Conservation (phyloP, 805 yeast genomes). For the Kluyveromyces siamensis region DNA sequence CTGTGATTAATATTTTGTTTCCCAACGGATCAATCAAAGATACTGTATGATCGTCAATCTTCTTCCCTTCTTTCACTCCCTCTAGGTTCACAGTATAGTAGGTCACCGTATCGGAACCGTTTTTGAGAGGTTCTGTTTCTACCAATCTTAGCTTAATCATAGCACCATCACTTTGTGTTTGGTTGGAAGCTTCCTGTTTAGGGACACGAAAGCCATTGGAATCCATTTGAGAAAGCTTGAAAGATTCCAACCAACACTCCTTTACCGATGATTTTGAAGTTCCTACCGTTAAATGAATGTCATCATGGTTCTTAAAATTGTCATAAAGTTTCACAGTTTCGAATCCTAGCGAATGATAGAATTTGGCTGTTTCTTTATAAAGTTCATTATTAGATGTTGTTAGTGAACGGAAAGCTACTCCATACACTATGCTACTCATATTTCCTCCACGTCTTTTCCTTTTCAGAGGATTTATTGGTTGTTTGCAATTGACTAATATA, state of each 20-base stretch:
- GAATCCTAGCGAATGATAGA: slow-evolving; percentile 56
- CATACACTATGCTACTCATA: slow-evolving; percentile 14
- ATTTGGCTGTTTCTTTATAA: slow-evolving; percentile 42
- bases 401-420: slow-evolving; percentile 52
- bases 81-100: slow-evolving; percentile 35
- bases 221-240: slow-evolving; percentile 52
- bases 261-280: slow-evolving; percentile 55
- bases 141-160: slow-evolving; percentile 40
- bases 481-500: not conserved
- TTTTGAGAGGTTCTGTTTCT: slow-evolving; percentile 23
- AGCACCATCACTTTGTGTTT: slow-evolving; percentile 37
- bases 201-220: slow-evolving; percentile 52
- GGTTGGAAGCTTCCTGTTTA: slow-evolving; percentile 34
- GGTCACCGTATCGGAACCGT: slow-evolving; percentile 18
- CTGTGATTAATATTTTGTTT: slow-evolving; percentile 31
- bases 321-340: slow-evolving; percentile 49
- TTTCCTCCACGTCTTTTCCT: not conserved
- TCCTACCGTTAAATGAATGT: slow-evolving; percentile 35
- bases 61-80: slow-evolving; percentile 17
- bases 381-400: slow-evolving; percentile 42
- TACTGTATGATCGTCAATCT: slow-evolving; percentile 21
- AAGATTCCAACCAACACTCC: slow-evolving; percentile 67
- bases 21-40: slow-evolving; percentile 54
- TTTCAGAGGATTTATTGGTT: not conserved
- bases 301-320: slow-evolving; percentile 34